These are phyloP conservation scores for Datura wrightii DNA, from an alignment of 257 asterid genomes.

Conservation along the genomic window DNA sequence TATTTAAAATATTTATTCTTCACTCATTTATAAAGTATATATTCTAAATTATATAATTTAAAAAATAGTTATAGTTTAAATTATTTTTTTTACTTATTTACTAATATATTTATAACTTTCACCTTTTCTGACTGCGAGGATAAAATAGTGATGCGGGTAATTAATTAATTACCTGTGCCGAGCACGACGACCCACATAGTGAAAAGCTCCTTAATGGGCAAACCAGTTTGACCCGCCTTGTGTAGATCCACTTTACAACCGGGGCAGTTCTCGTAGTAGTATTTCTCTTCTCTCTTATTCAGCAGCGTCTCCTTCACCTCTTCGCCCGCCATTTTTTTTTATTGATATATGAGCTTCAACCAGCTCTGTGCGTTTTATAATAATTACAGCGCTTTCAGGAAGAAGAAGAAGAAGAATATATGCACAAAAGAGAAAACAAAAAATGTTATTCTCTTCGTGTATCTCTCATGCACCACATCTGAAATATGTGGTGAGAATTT, in stretches of 20 bases:
- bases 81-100: too few species aligned
- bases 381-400: not conserved
- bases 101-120: too few species aligned
- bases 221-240: conserved; percentile 45
- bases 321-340: not conserved
- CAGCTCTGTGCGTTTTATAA: not conserved
- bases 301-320: conserved; percentile 38
- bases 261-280: conserved; percentile 56
- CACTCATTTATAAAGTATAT: too few species aligned
- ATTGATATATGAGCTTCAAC: not conserved
- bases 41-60: too few species aligned
- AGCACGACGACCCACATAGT: conserved; percentile 61
- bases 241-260: conserved; percentile 63
- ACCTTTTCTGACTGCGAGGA: too few species aligned
- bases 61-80: too few species aligned
- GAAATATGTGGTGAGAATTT: too few species aligned
- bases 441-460: not conserved
- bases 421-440: not conserved
- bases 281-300: conserved; percentile 34
- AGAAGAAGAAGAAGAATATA: not conserved
- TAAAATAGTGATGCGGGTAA: too few species aligned
- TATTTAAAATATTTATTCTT: too few species aligned
- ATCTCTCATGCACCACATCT: not conserved
- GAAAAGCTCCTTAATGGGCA: conserved; percentile 57
- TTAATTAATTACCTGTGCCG: conserved; percentile 42